These are phyloP conservation scores for Paramecium tetraurelia DNA, from an alignment of 73 alveolate genomes.

Conservation along the genomic window DNA sequence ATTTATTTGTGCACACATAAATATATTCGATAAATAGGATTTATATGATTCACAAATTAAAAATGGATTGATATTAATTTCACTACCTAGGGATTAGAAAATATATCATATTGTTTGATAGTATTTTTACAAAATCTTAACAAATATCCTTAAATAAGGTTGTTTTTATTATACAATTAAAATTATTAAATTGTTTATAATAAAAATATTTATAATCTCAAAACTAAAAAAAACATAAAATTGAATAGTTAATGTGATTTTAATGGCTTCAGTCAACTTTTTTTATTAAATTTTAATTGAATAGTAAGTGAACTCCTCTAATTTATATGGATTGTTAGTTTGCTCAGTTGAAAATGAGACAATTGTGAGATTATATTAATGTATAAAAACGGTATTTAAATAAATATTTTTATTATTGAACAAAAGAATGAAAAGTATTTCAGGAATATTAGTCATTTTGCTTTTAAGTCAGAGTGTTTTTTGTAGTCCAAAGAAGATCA, in stretches of 20 bases:
- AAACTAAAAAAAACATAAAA: not conserved
- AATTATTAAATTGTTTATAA: not conserved
- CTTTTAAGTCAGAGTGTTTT: not conserved
- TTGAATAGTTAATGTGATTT: not conserved
- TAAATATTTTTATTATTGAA: not conserved
- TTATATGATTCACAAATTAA: not conserved
- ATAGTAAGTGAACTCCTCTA: not conserved
- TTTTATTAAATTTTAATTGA: not conserved
- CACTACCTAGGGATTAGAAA: too few species aligned
- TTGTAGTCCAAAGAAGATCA: conserved; percentile 28
- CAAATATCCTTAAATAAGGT: not conserved
- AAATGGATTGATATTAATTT: too few species aligned
- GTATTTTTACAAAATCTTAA: not conserved
- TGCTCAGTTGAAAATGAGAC: not conserved
- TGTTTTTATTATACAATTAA: not conserved
- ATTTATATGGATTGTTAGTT: not conserved
- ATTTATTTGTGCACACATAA: not conserved
- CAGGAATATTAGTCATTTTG: not conserved
- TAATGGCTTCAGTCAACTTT: not conserved
- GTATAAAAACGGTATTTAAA: conserved; percentile 16
- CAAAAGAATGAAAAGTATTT: not conserved
- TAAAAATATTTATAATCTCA: not conserved
- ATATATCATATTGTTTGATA: too few species aligned
- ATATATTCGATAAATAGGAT: not conserved
- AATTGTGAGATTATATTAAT: not conserved